Percentiles rank a stretch among this genome's conserved stretches.
Evolutionary conservation across 1,284 basidiomycete species (phyloP).

Genomic region (Megacollybia platyphylla): DNA sequence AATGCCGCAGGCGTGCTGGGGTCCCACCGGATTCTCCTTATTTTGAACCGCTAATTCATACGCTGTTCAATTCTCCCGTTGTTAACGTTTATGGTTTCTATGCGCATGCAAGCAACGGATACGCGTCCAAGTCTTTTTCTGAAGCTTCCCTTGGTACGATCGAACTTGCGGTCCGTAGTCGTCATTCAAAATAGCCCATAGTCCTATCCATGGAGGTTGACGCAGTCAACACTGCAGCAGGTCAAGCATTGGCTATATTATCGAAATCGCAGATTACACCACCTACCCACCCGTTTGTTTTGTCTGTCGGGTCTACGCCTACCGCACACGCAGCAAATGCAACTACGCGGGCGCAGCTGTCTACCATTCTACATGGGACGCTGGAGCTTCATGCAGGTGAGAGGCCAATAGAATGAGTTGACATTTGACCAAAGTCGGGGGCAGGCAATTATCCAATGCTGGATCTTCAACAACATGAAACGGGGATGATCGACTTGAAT

Average conservation of each 20-base stretch:
- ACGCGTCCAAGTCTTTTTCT: conserved; percentile 52
- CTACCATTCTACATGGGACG: conserved; percentile 38
- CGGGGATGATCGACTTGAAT: conserved; percentile 43
- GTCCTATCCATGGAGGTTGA: conserved; percentile 66
- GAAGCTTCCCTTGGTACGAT: conserved; percentile 31
- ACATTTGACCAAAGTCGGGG: background rate
- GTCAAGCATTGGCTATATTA: conserved; percentile 38
- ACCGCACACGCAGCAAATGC: conserved; percentile 65
- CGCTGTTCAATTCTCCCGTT: conserved; percentile 35
- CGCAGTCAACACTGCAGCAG: conserved; percentile 57
- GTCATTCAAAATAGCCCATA: conserved; percentile 6
- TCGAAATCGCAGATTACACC: conserved; percentile 16
- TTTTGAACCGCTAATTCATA: conserved; percentile 44
- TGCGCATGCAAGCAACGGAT: conserved; percentile 68
- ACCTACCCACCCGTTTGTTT: conserved; percentile 40
- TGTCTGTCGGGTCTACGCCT: conserved; percentile 81
- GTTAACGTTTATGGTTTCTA: conserved; percentile 77
- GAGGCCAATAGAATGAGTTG: conserved; percentile 7
- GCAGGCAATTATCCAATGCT: conserved; percentile 74
- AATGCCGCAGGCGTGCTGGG: conserved; percentile 55
- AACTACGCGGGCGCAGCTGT: conserved; percentile 31
- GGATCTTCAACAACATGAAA: conserved; percentile 77
- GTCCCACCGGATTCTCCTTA: conserved; percentile 36
- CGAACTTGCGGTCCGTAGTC: too few species aligned
- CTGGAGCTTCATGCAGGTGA: conserved; percentile 69